Conservation (phyloP, 495 filamentous ascomycete genomes). For the Hapsidospora chrysogenum region DNA sequence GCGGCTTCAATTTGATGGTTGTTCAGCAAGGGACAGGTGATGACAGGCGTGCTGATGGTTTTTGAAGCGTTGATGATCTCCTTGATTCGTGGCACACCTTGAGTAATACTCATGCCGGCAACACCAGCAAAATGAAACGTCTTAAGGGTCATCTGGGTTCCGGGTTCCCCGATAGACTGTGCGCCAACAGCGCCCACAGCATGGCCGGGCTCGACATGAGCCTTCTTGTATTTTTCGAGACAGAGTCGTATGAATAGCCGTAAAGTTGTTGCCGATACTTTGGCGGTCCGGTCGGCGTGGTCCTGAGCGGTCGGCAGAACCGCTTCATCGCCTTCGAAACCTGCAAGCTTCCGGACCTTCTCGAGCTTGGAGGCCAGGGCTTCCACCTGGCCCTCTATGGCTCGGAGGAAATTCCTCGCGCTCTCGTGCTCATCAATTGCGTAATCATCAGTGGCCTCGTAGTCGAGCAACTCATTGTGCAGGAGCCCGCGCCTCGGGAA, state of each 20-base stretch:
- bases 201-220: conserved; percentile 82
- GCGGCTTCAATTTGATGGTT: conserved; percentile 54
- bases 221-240: conserved; percentile 74
- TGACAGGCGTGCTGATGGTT: conserved; percentile 84
- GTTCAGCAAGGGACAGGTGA: conserved; percentile 64
- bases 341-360: conserved; percentile 24
- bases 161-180: conserved; percentile 94
- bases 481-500: conserved; percentile 40
- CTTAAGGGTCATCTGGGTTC: conserved; percentile 98
- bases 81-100: conserved; percentile 98
- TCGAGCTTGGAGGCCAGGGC: conserved; percentile 30
- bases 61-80: conserved; percentile 98
- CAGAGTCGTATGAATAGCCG: conserved; percentile 64
- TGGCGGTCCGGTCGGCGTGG: conserved; percentile 53
- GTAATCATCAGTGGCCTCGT: conserved; percentile 45
- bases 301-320: conserved; percentile 2
- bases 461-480: conserved; percentile 32
- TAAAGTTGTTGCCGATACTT: conserved; percentile 60
- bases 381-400: conserved; percentile 51
- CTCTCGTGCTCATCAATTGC: conserved; percentile 74
- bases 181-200: conserved; percentile 96
- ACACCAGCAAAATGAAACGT: conserved; percentile 99
- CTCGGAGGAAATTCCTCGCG: conserved; percentile 63
- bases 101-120: conserved; percentile 95
- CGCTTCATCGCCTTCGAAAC: conserved; percentile 13